Evolutionary conservation across 2,329 filamentous ascomycete species (phyloP), one percentile per base, ranked within the genome.

Genomic region (Aspergillus bombycis): DNA sequence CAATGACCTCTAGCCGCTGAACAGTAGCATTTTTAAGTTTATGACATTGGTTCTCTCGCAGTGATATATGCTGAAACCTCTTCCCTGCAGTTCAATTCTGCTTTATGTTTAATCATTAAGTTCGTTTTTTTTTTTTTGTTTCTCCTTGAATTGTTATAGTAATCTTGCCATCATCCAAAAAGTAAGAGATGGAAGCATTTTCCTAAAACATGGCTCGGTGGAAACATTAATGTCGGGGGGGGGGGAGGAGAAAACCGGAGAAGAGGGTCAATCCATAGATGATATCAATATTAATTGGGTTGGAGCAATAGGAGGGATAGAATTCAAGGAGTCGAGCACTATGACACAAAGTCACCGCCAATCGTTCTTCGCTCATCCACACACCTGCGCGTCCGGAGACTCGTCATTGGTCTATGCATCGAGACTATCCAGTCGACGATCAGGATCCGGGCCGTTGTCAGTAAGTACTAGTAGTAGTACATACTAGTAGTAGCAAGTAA

Each of bases 371-470:
- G 38, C 43, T 43, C 46, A 54, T 50, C 45, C 45, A 61, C 60
- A 63, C 60, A 73, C 71, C 71, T 68, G 71, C 57, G 56, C 65
- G 10, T 30, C 64, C 7, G 63, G 58, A 46, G 62, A 43, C 12
- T 62, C 68, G 64, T 67, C 66, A 74, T 74, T 74, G 71, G 71
- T 66, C 70, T 52, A 32, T 32, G 28, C 48, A 19, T n/a, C 7
- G 12, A 50, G 26, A 28, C 45, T 19, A 30, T 50, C 23, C 26
- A 19, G 48, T 52, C 28, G 48, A 52, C n/a, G 26, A 52, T 52
- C 48, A 52, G 48, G 21, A 32, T 52, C 26, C 28, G 48, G 16
- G 16, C 48, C 48, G 46, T 52, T 16, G 12, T 48, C 12, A 26
- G 23, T 26, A 16, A 6, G 21, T n/a, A n/a, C n/a, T n/a, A n/a